Percentiles rank a stretch among this genome's conserved stretches.
These are phyloP conservation scores for Iris pallida DNA, from an alignment of 116 monocot species.

Conservation along the genomic window DNA sequence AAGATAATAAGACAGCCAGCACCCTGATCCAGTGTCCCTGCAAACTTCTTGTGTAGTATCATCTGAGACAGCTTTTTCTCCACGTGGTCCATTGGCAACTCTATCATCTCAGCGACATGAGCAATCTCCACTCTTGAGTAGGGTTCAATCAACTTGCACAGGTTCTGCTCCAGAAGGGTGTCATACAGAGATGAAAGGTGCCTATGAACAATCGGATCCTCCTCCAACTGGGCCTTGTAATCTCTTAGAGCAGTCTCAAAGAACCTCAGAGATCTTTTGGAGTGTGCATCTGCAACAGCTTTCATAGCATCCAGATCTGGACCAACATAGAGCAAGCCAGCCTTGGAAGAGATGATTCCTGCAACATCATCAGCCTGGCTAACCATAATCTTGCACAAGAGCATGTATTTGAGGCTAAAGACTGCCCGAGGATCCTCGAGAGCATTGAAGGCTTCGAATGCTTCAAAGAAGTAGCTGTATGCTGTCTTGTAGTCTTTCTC, in stretches of 20 bases:
- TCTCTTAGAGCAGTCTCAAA: conserved; percentile 60
- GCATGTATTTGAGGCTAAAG: conserved; percentile 78
- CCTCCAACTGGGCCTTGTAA: conserved; percentile 63
- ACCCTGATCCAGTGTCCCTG: conserved; percentile 51
- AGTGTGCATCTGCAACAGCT: conserved; percentile 72
- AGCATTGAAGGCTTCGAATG: conserved; percentile 73
- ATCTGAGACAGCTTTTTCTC: conserved; percentile 76
- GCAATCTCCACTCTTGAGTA: conserved; percentile 60
- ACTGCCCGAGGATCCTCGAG: conserved; percentile 62
- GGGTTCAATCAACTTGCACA: conserved; percentile 72
- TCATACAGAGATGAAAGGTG: conserved; percentile 74
- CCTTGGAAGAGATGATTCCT: conserved; percentile 69
- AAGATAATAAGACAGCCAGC: conserved; percentile 19
- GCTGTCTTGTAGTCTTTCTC: conserved; percentile 78
- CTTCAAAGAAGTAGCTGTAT: conserved; percentile 78
- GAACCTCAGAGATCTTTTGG: conserved; percentile 53
- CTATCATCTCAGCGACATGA: conserved; percentile 60
- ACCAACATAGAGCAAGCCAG: conserved; percentile 68
- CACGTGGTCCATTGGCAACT: conserved; percentile 47
- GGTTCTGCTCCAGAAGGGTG: conserved; percentile 68
- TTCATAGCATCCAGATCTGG: conserved; percentile 80
- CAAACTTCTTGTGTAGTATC: conserved; percentile 53
- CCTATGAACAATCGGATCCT: conserved; percentile 72
- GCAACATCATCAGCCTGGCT: conserved; percentile 69
- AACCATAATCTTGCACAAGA: conserved; percentile 83